A percentile compares a stretch with the other conserved stretches of the same genome.
phyloP scores from a whole-genome alignment of 1,284 basidiomycete species.

The Sporisorium sorghi region DNA sequence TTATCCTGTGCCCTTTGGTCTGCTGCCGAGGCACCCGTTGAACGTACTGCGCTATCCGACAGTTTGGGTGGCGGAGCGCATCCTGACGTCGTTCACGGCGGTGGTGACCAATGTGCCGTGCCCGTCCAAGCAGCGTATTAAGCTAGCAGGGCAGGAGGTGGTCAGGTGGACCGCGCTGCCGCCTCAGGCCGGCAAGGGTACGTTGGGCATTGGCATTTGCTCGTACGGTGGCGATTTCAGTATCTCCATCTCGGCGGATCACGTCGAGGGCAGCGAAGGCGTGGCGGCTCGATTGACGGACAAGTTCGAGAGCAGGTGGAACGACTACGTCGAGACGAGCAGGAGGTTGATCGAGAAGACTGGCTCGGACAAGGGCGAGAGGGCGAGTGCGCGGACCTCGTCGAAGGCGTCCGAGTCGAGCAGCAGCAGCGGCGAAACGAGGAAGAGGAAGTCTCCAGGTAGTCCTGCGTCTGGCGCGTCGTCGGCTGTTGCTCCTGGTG shows the following conservation, averaged over 20 bases:
- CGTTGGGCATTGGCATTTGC: constrained; percentile 65
- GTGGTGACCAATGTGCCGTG: constrained; percentile 68
- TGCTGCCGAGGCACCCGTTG: constrained; percentile 22
- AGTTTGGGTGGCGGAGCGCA: constrained; percentile 24
- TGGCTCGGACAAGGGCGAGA: constrained; percentile 14
- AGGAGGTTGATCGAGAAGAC: constrained; percentile 25
- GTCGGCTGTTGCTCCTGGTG: constrained; percentile 1
- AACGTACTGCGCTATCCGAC: constrained; percentile 31
- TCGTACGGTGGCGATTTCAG: constrained; percentile 57
- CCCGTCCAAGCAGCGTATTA: constrained; percentile 50
- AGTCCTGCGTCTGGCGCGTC: constrained; percentile 4
- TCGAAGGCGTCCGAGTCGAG: constrained; percentile 4
- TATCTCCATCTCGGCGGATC: constrained; percentile 63
- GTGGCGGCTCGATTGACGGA: constrained; percentile 53
- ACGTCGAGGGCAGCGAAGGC: constrained; percentile 51
- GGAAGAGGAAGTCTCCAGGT: constrained; percentile 6
- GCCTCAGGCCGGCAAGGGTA: constrained; percentile 63
- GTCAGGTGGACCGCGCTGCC: constrained; percentile 57
- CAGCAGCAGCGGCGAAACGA: too few relatives aligned
- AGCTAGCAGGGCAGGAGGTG: constrained; percentile 52
- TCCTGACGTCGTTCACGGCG: constrained; percentile 51
- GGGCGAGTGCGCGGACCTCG: constrained; percentile 6
- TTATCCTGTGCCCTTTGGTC: constrained; percentile 40
- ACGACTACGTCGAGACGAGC: constrained; percentile 40
- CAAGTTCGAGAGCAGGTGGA: constrained; percentile 52